phyloP scores from a whole-genome alignment of 768 basidiomycete genomes.

The Inosperma sp. region DNA sequence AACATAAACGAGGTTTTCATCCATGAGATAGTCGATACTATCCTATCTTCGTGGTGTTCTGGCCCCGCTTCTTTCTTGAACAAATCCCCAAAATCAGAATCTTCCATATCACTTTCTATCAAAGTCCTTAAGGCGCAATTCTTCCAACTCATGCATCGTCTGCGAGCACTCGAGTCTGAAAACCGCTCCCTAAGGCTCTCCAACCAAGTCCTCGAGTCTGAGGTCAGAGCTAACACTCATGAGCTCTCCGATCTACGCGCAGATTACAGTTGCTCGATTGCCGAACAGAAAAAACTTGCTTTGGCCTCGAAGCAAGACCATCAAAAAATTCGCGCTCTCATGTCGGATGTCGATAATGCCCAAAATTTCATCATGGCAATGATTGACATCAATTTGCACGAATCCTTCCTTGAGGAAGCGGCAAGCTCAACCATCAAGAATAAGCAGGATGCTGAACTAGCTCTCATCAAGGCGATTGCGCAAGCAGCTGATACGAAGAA shows the following conservation, averaged over 20 bases:
- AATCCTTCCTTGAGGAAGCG: conserved; percentile 30
- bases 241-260: background rate
- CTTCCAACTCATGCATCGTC: background rate
- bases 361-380: conserved; percentile 35
- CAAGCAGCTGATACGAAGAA: conserved; percentile 35
- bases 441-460: conserved; percentile 36
- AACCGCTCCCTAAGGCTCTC: background rate
- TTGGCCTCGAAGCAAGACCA: conserved; percentile 21
- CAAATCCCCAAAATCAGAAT: background rate
- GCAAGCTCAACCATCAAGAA: conserved; percentile 22
- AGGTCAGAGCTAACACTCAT: background rate
- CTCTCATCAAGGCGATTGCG: conserved; percentile 41
- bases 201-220: background rate
- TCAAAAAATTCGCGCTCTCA: conserved; percentile 23
- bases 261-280: background rate
- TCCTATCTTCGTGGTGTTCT: conserved; percentile 16
- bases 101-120: background rate
- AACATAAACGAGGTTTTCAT: conserved; percentile 8
- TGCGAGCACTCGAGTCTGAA: background rate
- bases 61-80: conserved; percentile 14
- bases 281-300: conserved; percentile 3
- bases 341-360: conserved; percentile 26
- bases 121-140: conserved; percentile 1
- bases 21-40: conserved; percentile 12
- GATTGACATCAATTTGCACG: conserved; percentile 33